Percentiles rank a stretch among this genome's conserved stretches.
Evolutionary conservation across 192 early-diverging fungal species (phyloP).

Genomic region (Coemansia sp.): DNA sequence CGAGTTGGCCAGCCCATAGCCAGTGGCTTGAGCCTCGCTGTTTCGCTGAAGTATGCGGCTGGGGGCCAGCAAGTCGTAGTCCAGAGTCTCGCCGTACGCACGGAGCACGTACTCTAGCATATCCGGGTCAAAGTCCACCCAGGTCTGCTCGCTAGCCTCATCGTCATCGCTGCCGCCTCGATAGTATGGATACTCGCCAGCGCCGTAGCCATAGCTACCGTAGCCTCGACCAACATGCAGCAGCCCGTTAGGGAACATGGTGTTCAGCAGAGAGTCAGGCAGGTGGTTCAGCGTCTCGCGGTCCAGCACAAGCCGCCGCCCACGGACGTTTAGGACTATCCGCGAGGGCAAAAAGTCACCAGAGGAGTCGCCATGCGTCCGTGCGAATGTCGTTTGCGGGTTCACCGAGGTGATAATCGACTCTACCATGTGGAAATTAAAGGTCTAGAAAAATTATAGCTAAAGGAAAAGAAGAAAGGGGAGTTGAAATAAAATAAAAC

Average conservation of each 20-base stretch:
- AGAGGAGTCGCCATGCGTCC: slow-evolving; percentile 52
- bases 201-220: slow-evolving; percentile 23
- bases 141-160: slow-evolving; percentile 32
- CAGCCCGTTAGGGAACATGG: slow-evolving; percentile 51
- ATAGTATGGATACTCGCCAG: slow-evolving; percentile 31
- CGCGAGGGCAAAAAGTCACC: slow-evolving; percentile 45
- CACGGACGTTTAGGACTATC: slow-evolving; percentile 44
- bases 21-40: slow-evolving; percentile 2
- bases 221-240: slow-evolving; percentile 32
- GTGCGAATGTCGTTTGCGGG: slow-evolving; percentile 50
- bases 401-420: slow-evolving; percentile 51
- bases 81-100: slow-evolving; percentile 39
- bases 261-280: slow-evolving; percentile 52
- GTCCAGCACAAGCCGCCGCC: slow-evolving; percentile 49
- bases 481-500: no score
- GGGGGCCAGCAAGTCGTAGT: slow-evolving; percentile 23
- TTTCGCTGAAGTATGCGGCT: slow-evolving; percentile 11
- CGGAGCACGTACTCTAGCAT: slow-evolving; percentile 54
- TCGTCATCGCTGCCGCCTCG: slow-evolving; percentile 9
- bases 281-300: slow-evolving; percentile 54
- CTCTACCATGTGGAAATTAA: slow-evolving; percentile 14
- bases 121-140: slow-evolving; percentile 57
- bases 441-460: slow-evolving; percentile 5
- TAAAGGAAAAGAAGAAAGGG: slow-evolving; percentile 4
- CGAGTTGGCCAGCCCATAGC: slow-evolving; percentile 1